These are phyloP conservation scores for Fusarium sp. DNA, from an alignment of 2,329 filamentous ascomycete species.

Conservation along the genomic window DNA sequence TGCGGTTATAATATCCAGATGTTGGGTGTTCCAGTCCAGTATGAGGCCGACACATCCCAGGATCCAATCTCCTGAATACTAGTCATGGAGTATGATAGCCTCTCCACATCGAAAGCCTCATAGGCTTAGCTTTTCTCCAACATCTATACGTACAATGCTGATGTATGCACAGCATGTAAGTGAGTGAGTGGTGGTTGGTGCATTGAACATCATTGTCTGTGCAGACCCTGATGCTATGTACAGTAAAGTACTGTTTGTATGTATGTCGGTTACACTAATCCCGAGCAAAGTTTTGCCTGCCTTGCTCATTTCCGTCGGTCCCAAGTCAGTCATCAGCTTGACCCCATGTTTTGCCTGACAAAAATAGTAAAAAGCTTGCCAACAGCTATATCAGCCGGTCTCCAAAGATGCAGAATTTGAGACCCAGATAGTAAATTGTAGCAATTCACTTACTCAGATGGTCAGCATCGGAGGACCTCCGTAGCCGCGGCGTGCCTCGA, in stretches of 20 bases:
- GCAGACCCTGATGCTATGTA: slow-evolving; percentile 26
- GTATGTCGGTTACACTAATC: slow-evolving; percentile 10
- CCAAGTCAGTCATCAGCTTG: slow-evolving; percentile 12
- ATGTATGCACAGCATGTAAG: slow-evolving; percentile 6
- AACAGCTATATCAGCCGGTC: background rate
- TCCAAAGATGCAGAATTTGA: background rate
- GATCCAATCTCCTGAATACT: slow-evolving; percentile 15
- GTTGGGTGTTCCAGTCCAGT: slow-evolving; percentile 5
- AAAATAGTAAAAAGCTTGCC: background rate
- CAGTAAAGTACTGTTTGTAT: background rate
- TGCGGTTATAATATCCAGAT: background rate
- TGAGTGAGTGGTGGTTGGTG: slow-evolving; percentile 13
- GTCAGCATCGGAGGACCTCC: slow-evolving; percentile 18
- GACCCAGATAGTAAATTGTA: background rate
- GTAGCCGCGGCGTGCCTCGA: background rate
- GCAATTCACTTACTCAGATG: background rate
- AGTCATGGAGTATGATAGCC: slow-evolving; percentile 15
- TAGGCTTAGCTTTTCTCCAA: slow-evolving; percentile 1
- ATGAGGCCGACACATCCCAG: slow-evolving; percentile 13
- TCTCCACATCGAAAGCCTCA: slow-evolving; percentile 24
- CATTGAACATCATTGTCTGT: slow-evolving; percentile 41
- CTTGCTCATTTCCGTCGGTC: slow-evolving; percentile 13
- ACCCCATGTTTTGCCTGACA: slow-evolving; percentile 2
- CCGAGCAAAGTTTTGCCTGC: slow-evolving; percentile 20
- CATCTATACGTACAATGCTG: background rate